Base-by-base conservation (phyloP, 2,329 filamentous ascomycete species). In the Aspergillus aculeatinus region DNA sequence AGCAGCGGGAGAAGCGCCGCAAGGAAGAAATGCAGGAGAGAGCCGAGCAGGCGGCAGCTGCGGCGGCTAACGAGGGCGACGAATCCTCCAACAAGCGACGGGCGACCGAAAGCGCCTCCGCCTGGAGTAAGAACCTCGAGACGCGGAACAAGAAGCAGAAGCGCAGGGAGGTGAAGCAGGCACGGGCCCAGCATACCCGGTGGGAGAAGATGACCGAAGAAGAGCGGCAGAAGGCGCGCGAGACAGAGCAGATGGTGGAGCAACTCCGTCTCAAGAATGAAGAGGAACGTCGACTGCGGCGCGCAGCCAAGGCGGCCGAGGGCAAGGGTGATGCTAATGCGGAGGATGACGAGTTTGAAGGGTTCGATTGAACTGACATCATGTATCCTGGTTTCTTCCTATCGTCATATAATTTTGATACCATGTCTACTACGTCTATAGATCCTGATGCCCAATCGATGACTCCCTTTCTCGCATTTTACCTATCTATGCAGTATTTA, bases 81-180 rank as follows among this genome's bases (percentile, higher is more conserved):
- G 70, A 71, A 33, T 74, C 72, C 79, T 81, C 72, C 19, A 74
- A 58, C 79, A 83, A 72, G 86, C 87, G 81, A 77, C 68, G 65
- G 23, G 84, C 68, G 83, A 85, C 74, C 80, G 86, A 74, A 83
- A 89, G 68, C 81, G 87, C 72, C 7, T 29, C 27, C 69, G 85
- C 90, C 1, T 93, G 90, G 89, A 93, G 89, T 74, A 83, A 82
- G 59, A 90, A 90, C 73, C 79, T 83, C 23, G 89, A 89, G 63
- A 81, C 82, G 67, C 88, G 88, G 68, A 87, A 87, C 25, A 79
- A 84, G 60, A 85, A 87, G 55, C 80, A 82, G 52, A 82, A 81
- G 66, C 82, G 87, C 60, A 80, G 86, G 57, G 88, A 90, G 65
- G 88, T 86, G 79, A 86, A 85, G 70, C 82, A 81, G 62, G 82